Percentiles rank a stretch among this genome's conserved stretches.
Conservation (phyloP, 257 asterid species). For the Solanum chilense region DNA sequence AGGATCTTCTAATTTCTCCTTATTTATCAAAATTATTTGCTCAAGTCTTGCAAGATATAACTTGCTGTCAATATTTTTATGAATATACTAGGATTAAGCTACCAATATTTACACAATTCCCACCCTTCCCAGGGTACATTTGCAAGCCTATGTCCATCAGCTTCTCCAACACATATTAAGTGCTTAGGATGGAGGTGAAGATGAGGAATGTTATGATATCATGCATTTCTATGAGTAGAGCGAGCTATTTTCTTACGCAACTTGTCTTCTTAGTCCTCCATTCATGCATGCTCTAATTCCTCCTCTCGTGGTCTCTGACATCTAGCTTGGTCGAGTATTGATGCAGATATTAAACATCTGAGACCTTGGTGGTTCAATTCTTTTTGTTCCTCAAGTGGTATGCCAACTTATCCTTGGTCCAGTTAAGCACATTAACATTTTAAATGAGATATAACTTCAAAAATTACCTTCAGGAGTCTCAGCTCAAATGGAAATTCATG, state of each 20-base stretch:
- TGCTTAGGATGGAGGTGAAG: background rate
- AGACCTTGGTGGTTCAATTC: background rate
- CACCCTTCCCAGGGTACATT: background rate
- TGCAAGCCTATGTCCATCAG: background rate
- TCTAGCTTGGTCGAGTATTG: background rate
- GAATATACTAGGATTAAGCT: background rate
- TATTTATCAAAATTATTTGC: background rate
- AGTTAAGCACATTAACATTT: background rate
- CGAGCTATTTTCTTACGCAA: background rate
- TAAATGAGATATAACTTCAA: background rate
- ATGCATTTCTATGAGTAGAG: background rate
- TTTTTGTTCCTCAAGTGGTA: background rate
- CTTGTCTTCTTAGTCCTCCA: background rate
- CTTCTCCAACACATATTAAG: background rate
- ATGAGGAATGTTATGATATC: background rate
- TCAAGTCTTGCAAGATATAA: background rate
- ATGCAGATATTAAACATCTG: background rate
- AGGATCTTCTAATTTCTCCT: background rate
- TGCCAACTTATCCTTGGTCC: background rate
- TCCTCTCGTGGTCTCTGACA: background rate
- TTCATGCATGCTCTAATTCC: background rate
- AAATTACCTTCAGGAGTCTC: background rate
- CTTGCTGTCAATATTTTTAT: background rate
- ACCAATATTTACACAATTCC: background rate
- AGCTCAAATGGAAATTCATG: background rate